phyloP scores from a whole-genome alignment of 768 basidiomycete species.

The Suillus placidus region DNA sequence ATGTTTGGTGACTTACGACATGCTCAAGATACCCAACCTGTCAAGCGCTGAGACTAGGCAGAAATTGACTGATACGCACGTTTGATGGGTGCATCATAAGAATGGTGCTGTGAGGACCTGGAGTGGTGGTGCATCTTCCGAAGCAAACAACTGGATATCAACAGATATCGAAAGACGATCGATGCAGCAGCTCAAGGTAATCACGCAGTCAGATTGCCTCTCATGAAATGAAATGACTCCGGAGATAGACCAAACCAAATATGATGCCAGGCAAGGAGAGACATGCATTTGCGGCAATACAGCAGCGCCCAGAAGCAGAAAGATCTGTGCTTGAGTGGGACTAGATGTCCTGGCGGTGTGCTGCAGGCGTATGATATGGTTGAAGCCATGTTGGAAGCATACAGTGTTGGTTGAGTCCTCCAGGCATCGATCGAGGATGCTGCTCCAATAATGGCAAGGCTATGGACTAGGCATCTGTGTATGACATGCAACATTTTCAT shows the following conservation, averaged over 20 bases:
- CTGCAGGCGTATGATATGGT: neutral
- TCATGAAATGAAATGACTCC: slow-evolving; percentile 24
- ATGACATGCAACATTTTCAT: too few species aligned
- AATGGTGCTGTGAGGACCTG: neutral
- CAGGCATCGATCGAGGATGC: neutral
- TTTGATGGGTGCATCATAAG: neutral
- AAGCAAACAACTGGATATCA: neutral
- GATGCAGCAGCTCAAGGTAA: slow-evolving; percentile 15
- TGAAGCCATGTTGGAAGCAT: slow-evolving; percentile 4
- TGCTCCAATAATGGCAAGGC: neutral
- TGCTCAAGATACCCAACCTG: neutral
- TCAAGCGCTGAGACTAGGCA: neutral
- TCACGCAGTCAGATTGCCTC: slow-evolving; percentile 27
- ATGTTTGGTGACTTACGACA: neutral
- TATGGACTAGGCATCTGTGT: too few species aligned
- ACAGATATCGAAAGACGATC: neutral
- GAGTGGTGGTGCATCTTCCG: neutral
- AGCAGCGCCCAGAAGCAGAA: neutral
- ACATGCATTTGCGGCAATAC: neutral
- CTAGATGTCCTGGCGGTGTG: neutral
- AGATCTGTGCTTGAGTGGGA: neutral
- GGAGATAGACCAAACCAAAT: slow-evolving; percentile 20
- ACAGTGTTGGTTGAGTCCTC: neutral
- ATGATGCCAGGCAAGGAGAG: neutral
- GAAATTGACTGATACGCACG: neutral